Conservation (phyloP, 257 asterid species). For the Penstemon eatonii region DNA sequence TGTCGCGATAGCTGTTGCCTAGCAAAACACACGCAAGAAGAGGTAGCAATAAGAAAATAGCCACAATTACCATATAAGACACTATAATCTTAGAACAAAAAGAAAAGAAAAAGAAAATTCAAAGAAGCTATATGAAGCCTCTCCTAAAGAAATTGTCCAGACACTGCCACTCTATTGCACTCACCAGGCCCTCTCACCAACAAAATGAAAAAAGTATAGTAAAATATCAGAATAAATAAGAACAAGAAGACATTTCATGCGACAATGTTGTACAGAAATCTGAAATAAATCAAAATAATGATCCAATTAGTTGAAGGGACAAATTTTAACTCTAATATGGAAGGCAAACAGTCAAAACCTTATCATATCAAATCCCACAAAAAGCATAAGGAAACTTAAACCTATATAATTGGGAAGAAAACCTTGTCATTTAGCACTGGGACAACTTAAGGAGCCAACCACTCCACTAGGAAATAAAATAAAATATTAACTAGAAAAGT, state of each 20-base stretch:
- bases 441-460: background rate
- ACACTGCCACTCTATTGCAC: background rate
- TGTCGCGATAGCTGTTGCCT: constrained; percentile 92
- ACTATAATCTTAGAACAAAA: constrained; percentile 13
- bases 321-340: background rate
- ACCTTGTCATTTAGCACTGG: too few species aligned
- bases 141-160: constrained; percentile 11
- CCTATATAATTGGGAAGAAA: too few species aligned
- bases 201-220: background rate
- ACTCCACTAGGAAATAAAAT: background rate
- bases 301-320: constrained; percentile 3
- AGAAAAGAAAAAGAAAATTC: constrained; percentile 19
- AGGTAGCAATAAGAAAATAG: constrained; percentile 26
- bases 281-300: constrained; percentile 3
- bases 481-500: background rate
- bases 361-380: too few species aligned
- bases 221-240: background rate
- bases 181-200: background rate
- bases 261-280: background rate
- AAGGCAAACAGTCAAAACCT: background rate
- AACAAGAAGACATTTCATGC: constrained; percentile 12
- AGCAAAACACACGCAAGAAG: constrained; percentile 26
- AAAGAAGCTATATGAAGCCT: constrained; percentile 10
- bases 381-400: too few species aligned
- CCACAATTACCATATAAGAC: constrained; percentile 20